Evolutionary conservation across 331 rosid genomes (phyloP), one percentile per base, ranked within the genome.

Genomic region (Quercus tomentella): DNA sequence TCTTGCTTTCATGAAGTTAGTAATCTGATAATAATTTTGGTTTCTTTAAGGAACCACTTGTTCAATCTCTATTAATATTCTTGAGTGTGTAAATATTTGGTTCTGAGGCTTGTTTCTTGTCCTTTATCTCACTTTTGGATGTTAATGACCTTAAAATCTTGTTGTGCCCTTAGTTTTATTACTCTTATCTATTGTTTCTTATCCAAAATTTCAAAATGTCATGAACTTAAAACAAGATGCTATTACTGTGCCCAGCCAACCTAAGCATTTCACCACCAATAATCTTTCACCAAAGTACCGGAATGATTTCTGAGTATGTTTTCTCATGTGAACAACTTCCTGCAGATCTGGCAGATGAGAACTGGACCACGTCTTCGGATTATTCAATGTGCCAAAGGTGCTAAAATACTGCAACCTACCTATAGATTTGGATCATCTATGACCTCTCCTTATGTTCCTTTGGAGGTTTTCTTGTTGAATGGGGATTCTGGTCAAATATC

Each of bases 341-440:
- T 82, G 76, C 93, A 91, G 97, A 93, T 91, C 82, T 96, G 99
- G 97, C 97, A 93, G 89, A 93, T 96, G 97, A 87, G 98, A 84
- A 90, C 97, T 18, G 97, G 99, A 54, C 89, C 94, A 8, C 95
- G 98, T 70, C 99, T 96, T 78, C 89, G 97, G 73, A 90, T 93
- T 1, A 91, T 96, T 85, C 70, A 67, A 63, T 96, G 97, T 65
- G 78, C 92, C 21, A 96, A 87, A 88, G 98, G 98, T 54, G 86
- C 97, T 87, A 96, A 88, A 88, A 86, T 93, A 81, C 86, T 96
- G 82, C 99, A 96, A 79, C 97, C 99, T 8, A 84, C 96, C 18
- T 90, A 84, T 76, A 87, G 96, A 87, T 90, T 96, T 82, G 97
- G 94, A 30, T 91, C 97, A 54, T 91, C 92, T 12, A 52, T 49